Percentiles rank a stretch among this genome's conserved stretches.
phyloP scores from a whole-genome alignment of 345 rosid species.

The Citrus hindsii region DNA sequence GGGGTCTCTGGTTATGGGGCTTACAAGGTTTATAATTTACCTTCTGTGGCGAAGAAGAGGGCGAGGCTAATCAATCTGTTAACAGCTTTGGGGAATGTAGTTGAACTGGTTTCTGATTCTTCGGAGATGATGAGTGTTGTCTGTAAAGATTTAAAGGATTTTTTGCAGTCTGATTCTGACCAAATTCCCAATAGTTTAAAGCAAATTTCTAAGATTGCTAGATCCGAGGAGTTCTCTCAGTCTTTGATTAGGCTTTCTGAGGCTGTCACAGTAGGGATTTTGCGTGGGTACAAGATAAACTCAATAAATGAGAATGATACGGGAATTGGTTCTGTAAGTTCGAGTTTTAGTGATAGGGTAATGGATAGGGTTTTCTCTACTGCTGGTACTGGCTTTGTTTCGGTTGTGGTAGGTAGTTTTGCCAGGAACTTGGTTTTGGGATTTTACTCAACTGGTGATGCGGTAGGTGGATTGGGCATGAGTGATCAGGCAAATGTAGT shows the following conservation, averaged over 20 bases:
- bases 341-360: conserved; percentile 48
- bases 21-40: conserved; percentile 65
- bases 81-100: conserved; percentile 54
- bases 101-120: conserved; percentile 75
- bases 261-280: conserved; percentile 64
- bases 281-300: conserved; percentile 46
- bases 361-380: conserved; percentile 67
- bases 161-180: conserved; percentile 70
- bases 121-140: conserved; percentile 57
- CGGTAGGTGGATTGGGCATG: conserved; percentile 12
- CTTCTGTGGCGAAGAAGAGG: conserved; percentile 60
- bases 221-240: conserved; percentile 56
- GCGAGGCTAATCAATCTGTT: conserved; percentile 54
- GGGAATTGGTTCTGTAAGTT: conserved; percentile 15
- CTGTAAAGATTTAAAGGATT: conserved; percentile 62
- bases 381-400: conserved; percentile 78
- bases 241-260: conserved; percentile 54
- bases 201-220: conserved; percentile 78
- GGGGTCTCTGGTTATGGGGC: conserved; percentile 78
- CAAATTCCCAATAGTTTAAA: conserved; percentile 79
- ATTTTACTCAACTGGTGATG: conserved; percentile 43
- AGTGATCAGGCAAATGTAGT: conserved; percentile 7
- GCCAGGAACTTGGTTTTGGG: conserved; percentile 90
- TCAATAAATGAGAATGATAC: conserved; percentile 20
- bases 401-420: conserved; percentile 84